Conservation (phyloP, 2,329 filamentous ascomycete genomes). For the Juglanconis sp. region DNA sequence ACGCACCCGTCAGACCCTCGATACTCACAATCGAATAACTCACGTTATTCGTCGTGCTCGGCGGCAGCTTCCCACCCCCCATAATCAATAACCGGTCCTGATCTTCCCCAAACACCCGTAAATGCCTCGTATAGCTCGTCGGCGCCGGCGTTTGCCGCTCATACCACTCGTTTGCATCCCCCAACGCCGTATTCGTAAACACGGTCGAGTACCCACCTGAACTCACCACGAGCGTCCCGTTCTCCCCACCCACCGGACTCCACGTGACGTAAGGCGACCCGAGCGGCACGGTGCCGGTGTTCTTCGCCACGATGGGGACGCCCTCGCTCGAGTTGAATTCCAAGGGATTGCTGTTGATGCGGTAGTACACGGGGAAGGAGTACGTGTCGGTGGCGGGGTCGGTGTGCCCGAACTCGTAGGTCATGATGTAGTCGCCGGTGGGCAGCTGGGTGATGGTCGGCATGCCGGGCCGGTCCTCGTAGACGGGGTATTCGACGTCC, state of each 20-base stretch:
- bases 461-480: constrained; percentile 67
- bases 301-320: constrained; percentile 30
- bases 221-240: constrained; percentile 43
- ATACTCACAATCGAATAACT: constrained; percentile 33
- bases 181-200: constrained; percentile 40
- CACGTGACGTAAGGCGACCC: constrained; percentile 43
- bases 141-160: constrained; percentile 33
- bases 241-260: constrained; percentile 39
- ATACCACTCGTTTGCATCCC: constrained; percentile 35
- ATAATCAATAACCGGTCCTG: constrained; percentile 39
- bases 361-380: constrained; percentile 43
- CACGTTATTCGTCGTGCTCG: constrained; percentile 43
- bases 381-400: constrained; percentile 30
- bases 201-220: constrained; percentile 36
- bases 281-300: constrained; percentile 30
- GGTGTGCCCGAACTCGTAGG: constrained; percentile 57
- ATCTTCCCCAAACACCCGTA: constrained; percentile 34
- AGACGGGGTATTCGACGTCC: constrained; percentile 61
- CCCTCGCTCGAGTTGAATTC: constrained; percentile 33
- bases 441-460: constrained; percentile 57
- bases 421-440: constrained; percentile 59
- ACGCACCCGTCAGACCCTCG: constrained; percentile 15
- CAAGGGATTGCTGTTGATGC: constrained; percentile 37
- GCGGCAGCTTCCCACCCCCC: constrained; percentile 43
- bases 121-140: constrained; percentile 34